A percentile compares a stretch with the other conserved stretches of the same genome.
phyloP scores from a whole-genome alignment of 805 yeast genomes.

The Ogataea neopini region DNA sequence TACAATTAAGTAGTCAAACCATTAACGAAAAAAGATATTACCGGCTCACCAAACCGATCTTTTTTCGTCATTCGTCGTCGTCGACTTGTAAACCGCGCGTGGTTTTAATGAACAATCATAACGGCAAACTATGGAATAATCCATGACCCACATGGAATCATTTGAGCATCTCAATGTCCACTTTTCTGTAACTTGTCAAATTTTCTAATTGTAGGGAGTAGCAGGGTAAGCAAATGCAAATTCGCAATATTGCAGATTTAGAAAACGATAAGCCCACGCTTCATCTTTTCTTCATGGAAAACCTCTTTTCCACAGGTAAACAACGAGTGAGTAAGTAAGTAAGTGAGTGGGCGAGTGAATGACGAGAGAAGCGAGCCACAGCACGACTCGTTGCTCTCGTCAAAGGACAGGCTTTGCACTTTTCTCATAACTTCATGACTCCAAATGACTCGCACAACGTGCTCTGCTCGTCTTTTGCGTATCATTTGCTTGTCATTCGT shows the following conservation, averaged over 20 bases:
- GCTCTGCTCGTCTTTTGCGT: too few relatives aligned
- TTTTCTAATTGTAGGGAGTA: conserved; percentile 1
- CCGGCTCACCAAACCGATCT: conserved; percentile 11
- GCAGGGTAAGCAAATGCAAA: background rate
- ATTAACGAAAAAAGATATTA: background rate
- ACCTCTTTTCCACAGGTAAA: background rate
- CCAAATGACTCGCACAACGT: too few relatives aligned
- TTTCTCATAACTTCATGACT: too few relatives aligned
- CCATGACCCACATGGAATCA: background rate
- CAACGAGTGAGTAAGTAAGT: too few relatives aligned
- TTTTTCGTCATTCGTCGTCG: background rate
- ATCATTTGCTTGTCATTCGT: background rate
- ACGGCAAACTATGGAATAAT: conserved; percentile 4
- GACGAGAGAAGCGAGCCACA: too few relatives aligned
- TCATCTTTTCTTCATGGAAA: background rate
- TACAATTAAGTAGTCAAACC: conserved; percentile 13
- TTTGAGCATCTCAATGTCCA: background rate
- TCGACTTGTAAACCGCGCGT: background rate
- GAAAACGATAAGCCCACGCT: background rate
- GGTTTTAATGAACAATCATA: background rate
- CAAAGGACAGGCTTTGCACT: too few relatives aligned
- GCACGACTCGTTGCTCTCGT: too few relatives aligned
- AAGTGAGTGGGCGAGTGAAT: too few relatives aligned
- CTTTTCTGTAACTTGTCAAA: too few relatives aligned
- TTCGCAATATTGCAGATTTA: background rate